Conservation (phyloP, 1,284 basidiomycete genomes). For the Moesziomyces antarcticus region DNA sequence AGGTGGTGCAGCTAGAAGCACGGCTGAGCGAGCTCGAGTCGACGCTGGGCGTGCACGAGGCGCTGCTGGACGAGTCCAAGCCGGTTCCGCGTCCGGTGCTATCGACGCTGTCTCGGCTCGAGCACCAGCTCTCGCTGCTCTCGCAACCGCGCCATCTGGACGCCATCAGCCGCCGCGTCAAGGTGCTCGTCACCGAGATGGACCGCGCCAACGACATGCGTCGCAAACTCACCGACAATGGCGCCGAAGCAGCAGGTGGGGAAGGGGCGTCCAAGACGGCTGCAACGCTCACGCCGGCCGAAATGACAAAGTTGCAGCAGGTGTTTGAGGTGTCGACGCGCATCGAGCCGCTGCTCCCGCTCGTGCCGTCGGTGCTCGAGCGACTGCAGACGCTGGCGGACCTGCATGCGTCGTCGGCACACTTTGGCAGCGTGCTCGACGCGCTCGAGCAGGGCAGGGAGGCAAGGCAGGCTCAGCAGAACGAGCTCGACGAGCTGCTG, state of each 20-base stretch:
- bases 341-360: slow-evolving; percentile 85
- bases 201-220: slow-evolving; percentile 79
- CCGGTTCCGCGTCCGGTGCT: slow-evolving; percentile 80
- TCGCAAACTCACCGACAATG: slow-evolving; percentile 68
- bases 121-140: slow-evolving; percentile 84
- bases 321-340: slow-evolving; percentile 81
- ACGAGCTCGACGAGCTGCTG: slow-evolving; percentile 78
- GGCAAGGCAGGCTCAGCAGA: slow-evolving; percentile 74
- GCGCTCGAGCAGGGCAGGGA: slow-evolving; percentile 79
- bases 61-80: slow-evolving; percentile 42
- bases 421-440: slow-evolving; percentile 74
- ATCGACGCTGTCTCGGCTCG: slow-evolving; percentile 82
- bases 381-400: slow-evolving; percentile 84
- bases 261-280: slow-evolving; percentile 1
- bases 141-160: slow-evolving; percentile 96
- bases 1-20: slow-evolving; percentile 28
- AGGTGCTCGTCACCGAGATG: slow-evolving; percentile 89
- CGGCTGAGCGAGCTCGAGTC: slow-evolving; percentile 48
- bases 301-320: slow-evolving; percentile 42
- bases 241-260: slow-evolving; percentile 60
- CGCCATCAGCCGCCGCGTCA: slow-evolving; percentile 92
- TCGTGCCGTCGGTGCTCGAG: slow-evolving; percentile 89
- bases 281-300: slow-evolving; percentile 30
- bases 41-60: slow-evolving; percentile 42
- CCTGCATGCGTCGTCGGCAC: slow-evolving; percentile 82